Conservation (phyloP, 495 filamentous ascomycete genomes). For the Haplographium delicatum region DNA sequence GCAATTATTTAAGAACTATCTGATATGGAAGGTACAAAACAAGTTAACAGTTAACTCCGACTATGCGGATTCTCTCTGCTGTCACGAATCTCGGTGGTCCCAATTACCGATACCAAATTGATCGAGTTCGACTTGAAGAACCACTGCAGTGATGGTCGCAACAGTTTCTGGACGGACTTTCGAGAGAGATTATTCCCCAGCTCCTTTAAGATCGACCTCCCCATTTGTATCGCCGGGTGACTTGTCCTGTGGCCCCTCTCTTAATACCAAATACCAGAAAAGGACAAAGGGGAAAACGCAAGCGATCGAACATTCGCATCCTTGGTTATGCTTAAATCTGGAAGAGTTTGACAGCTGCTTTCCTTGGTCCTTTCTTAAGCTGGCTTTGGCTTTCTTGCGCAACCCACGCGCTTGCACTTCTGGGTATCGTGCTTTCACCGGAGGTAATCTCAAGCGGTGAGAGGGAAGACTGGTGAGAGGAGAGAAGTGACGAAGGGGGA, state of each 20-base stretch:
- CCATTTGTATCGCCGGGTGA: background rate
- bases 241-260: background rate
- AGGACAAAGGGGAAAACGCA: slow-evolving; percentile 13
- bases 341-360: background rate
- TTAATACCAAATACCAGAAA: too few species aligned
- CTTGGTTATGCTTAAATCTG: slow-evolving; percentile 9
- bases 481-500: background rate
- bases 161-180: too few species aligned
- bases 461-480: background rate
- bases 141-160: too few species aligned
- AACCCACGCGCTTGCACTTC: slow-evolving; percentile 8
- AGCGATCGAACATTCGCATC: slow-evolving; percentile 22
- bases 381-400: slow-evolving; percentile 5
- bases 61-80: too few species aligned
- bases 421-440: slow-evolving; percentile 1
- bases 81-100: too few species aligned
- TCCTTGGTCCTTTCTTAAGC: slow-evolving; percentile 7
- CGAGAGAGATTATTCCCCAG: slow-evolving; percentile 1
- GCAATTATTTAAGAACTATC: too few species aligned
- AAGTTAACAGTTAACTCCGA: too few species aligned
- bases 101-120: too few species aligned
- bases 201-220: background rate
- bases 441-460: background rate
- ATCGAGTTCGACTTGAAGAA: too few species aligned
- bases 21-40: too few species aligned